These are phyloP conservation scores for Coemansia sp. DNA, from an alignment of 192 early-diverging fungal genomes.

Conservation along the genomic window DNA sequence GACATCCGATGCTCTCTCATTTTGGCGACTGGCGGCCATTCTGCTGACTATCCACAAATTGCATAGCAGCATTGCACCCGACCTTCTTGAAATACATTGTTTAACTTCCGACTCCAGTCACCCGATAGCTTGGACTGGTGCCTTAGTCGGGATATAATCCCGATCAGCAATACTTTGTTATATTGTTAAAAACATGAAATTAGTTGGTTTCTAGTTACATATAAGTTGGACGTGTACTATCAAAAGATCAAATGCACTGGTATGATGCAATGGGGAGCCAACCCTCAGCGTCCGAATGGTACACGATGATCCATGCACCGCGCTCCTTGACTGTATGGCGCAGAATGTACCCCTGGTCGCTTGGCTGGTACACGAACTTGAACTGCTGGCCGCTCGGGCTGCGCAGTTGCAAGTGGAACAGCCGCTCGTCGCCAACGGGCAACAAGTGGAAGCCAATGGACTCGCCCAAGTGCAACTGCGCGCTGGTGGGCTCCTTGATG, in stretches of 20 bases:
- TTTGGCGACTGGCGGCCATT: no score
- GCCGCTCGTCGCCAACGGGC: conserved; percentile 54
- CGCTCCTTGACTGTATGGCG: conserved; percentile 57
- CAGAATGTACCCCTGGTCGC: conserved; percentile 58
- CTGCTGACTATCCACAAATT: no score
- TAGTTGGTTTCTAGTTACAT: not conserved
- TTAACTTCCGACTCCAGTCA: no score
- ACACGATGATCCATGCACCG: conserved; percentile 58
- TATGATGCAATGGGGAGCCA: conserved; percentile 58
- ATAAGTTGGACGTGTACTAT: not conserved
- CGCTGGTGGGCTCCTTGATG: conserved; percentile 50
- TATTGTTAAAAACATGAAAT: no score
- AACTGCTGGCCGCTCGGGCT: conserved; percentile 52
- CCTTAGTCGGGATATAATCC: no score
- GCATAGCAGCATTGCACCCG: no score
- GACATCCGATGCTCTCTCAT: no score
- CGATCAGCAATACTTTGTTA: no score
- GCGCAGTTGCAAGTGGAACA: conserved; percentile 56
- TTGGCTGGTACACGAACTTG: conserved; percentile 60
- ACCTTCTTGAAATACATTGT: no score
- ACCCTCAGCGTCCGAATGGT: conserved; percentile 53
- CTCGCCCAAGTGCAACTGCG: conserved; percentile 51
- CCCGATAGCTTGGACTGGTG: no score
- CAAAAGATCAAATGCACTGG: conserved; percentile 27
- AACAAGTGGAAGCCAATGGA: conserved; percentile 51